Conservation (phyloP, 768 basidiomycete species). For the Infundibulicybe gibba region DNA sequence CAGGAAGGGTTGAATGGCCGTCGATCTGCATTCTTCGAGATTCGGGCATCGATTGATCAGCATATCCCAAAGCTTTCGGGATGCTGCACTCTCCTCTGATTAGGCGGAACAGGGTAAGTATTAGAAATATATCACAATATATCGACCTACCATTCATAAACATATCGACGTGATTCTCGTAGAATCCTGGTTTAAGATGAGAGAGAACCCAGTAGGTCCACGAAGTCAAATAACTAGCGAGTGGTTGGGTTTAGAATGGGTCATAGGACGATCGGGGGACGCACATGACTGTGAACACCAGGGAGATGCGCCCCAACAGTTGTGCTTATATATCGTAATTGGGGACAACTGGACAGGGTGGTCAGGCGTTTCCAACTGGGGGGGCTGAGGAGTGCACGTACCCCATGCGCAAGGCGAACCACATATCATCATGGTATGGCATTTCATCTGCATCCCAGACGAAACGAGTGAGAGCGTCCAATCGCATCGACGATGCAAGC, state of each 20-base stretch:
- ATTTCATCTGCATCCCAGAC: slow-evolving; percentile 72
- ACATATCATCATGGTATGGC: slow-evolving; percentile 70
- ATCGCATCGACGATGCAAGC: slow-evolving; percentile 39
- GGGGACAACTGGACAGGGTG: slow-evolving; percentile 50
- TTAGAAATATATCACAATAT: not conserved
- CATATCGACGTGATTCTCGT: slow-evolving; percentile 53
- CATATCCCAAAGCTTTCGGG: slow-evolving; percentile 66
- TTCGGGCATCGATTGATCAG: slow-evolving; percentile 59
- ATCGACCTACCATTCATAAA: slow-evolving; percentile 47
- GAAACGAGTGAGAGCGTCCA: slow-evolving; percentile 67
- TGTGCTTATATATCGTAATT: slow-evolving; percentile 56
- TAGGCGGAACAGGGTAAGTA: not conserved
- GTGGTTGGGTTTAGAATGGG: slow-evolving; percentile 4
- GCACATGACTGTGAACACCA: slow-evolving; percentile 55
- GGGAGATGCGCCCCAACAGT: slow-evolving; percentile 62
- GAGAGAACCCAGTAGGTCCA: slow-evolving; percentile 58
- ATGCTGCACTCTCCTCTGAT: slow-evolving; percentile 48
- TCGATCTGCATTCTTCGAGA: slow-evolving; percentile 58
- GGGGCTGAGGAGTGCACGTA: slow-evolving; percentile 30
- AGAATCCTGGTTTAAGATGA: slow-evolving; percentile 63
- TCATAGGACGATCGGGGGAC: slow-evolving; percentile 19
- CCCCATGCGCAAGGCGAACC: slow-evolving; percentile 70
- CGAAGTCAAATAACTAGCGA: slow-evolving; percentile 65
- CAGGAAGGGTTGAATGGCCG: slow-evolving; percentile 48
- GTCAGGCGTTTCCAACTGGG: not conserved